These are phyloP conservation scores for Colletotrichum eleusines DNA, from an alignment of 2,329 filamentous ascomycete genomes.

Conservation along the genomic window DNA sequence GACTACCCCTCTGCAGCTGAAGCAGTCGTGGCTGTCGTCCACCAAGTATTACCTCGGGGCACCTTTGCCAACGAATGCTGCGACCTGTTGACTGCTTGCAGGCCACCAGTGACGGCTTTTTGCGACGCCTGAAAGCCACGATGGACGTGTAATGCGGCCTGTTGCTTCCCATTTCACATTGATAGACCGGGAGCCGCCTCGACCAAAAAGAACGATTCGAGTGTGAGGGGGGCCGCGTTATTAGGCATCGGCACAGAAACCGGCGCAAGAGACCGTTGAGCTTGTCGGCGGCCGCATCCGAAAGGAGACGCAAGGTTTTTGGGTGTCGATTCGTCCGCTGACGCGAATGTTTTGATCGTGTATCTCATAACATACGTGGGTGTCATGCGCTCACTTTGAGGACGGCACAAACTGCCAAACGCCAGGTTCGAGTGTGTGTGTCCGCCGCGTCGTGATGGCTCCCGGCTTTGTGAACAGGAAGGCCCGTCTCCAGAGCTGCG, in stretches of 20 bases:
- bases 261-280: conserved; percentile 49
- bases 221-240: conserved; percentile 40
- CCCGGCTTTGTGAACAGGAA: too few relatives aligned
- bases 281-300: conserved; percentile 46
- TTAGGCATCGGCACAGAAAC: conserved; percentile 50
- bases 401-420: too few relatives aligned
- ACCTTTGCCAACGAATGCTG: background rate
- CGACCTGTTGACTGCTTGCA: background rate
- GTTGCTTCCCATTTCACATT: background rate
- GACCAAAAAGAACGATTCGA: conserved; percentile 10
- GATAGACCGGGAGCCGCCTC: background rate
- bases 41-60: background rate
- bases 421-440: too few relatives aligned
- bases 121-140: background rate
- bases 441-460: too few relatives aligned
- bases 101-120: background rate
- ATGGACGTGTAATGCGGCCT: background rate
- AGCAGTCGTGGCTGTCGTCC: background rate
- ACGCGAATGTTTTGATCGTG: too few relatives aligned
- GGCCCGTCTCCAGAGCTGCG: too few relatives aligned
- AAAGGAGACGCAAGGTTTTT: conserved; percentile 38
- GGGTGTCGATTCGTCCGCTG: too few relatives aligned
- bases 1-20: background rate
- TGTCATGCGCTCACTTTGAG: too few relatives aligned
- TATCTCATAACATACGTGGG: too few relatives aligned